phyloP scores from a whole-genome alignment of 2,329 filamentous ascomycete species.

The Microcyclospora tardicrescens region DNA sequence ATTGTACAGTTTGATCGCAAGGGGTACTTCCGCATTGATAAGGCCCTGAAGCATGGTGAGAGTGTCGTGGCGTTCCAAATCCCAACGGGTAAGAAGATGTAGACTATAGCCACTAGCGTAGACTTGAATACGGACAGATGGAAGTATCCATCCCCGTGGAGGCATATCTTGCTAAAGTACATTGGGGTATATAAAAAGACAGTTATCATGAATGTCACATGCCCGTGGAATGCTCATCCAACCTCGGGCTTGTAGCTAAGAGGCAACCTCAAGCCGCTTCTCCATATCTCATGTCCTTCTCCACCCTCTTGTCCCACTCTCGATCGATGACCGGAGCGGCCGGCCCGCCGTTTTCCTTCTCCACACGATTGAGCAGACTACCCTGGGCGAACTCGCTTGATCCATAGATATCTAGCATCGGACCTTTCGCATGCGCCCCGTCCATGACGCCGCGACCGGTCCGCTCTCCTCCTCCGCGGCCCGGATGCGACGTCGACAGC shows the following conservation, averaged over 20 bases:
- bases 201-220: too few relatives aligned
- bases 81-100: constrained; percentile 47
- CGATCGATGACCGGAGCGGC: constrained; percentile 28
- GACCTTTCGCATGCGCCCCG: constrained; percentile 30
- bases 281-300: neutral
- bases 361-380: constrained; percentile 35
- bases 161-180: too few relatives aligned
- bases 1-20: constrained; percentile 93
- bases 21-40: constrained; percentile 81
- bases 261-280: too few relatives aligned
- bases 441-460: constrained; percentile 34
- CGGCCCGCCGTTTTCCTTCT: constrained; percentile 19
- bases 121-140: too few relatives aligned
- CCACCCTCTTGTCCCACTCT: constrained; percentile 11
- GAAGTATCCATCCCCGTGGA: too few relatives aligned
- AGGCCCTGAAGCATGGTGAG: constrained; percentile 44
- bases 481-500: constrained; percentile 25
- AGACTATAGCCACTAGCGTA: too few relatives aligned
- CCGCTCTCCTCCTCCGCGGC: constrained; percentile 23
- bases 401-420: constrained; percentile 32
- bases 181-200: too few relatives aligned
- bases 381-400: constrained; percentile 32
- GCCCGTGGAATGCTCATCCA: too few relatives aligned
- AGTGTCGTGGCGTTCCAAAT: constrained; percentile 56
- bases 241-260: too few relatives aligned